Evolutionary conservation across 2,329 filamentous ascomycete species (phyloP).

Genomic region (Cryphonectria naterciae): DNA sequence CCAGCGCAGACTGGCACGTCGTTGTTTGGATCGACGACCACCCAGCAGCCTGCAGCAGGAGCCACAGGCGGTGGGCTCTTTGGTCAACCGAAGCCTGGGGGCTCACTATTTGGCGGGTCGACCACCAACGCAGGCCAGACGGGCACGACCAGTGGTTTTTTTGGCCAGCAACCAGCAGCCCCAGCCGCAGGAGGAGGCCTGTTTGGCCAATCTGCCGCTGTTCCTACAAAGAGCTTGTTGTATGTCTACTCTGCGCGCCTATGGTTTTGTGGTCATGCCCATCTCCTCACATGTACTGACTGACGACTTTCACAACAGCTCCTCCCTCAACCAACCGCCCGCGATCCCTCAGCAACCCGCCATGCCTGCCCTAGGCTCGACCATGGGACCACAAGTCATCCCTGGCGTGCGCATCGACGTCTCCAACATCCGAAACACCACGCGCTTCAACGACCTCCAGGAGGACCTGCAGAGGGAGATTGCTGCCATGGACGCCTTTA

Average conservation of each 20-base stretch:
- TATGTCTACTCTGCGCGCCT: conserved; percentile 25
- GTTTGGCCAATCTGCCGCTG: conserved; percentile 30
- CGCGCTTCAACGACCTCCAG: conserved; percentile 87
- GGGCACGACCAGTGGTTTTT: conserved; percentile 38
- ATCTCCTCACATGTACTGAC: conserved; percentile 11
- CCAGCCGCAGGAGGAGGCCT: conserved; percentile 25
- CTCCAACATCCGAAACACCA: conserved; percentile 79
- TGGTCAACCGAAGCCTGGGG: conserved; percentile 35
- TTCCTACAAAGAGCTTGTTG: conserved; percentile 34
- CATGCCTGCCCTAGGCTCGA: conserved; percentile 34
- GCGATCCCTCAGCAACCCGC: conserved; percentile 30
- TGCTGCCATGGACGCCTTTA: conserved; percentile 75
- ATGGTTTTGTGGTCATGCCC: background rate
- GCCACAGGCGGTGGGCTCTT: conserved; percentile 31
- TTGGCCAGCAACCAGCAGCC: conserved; percentile 34
- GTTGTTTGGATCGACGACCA: conserved; percentile 39
- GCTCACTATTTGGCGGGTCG: conserved; percentile 28
- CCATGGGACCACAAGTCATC: conserved; percentile 59
- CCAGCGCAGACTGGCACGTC: conserved; percentile 35
- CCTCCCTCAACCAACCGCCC: conserved; percentile 31
- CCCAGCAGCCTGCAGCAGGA: conserved; percentile 31
- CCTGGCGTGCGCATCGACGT: conserved; percentile 80
- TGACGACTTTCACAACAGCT: background rate
- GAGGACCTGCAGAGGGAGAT: conserved; percentile 81
- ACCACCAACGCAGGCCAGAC: conserved; percentile 37